Evolutionary conservation across 164 flowering plant species (phyloP), one percentile per base, ranked within the genome.

Genomic region (Nelumbo lutea): DNA sequence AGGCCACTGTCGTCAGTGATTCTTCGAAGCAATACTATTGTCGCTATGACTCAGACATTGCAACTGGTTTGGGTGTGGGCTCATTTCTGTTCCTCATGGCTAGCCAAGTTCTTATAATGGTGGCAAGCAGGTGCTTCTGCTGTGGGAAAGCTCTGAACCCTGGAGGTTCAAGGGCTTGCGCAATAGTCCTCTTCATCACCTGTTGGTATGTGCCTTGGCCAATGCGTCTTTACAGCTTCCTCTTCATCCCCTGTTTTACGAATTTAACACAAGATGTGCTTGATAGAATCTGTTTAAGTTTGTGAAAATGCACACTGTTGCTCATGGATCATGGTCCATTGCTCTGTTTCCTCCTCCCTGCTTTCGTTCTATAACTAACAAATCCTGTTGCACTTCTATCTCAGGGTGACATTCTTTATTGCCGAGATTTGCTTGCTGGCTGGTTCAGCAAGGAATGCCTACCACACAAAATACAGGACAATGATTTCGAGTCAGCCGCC

Each of bases 401-500:
- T 61, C 79, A 93, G 98, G 98, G 67, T 90, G 50, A 80, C 84
- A 40, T 93, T 90, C 72, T 13, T 88, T 57, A 83, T 90, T 45
- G 98, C 97, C 0, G 97, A 95, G 83, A 73, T 70, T 2, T 90
- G 92, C 83, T 73, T 95, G 80, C 68, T 92, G 62, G 96, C 94
- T 14, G 98, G 90, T 52, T 90, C 97, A 7, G 89, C 87, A 42
- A 83, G 79, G 78, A 95, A 95, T 62, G 97, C 96, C 6, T 84
- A 88, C 76, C 96, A 89, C 85, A 85, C 93, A 70, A 90, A 84
- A 75, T 89, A 87, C 83, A 72, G 80, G 70, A 71, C 75, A 39
- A 42, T 78, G 6, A 81, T 80, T 58, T 53, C 46, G 3, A 75
- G 66, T 0, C 61, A 79, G 4, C 76, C 76, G 41, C 90, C 83